phyloP scores from a whole-genome alignment of 2,329 filamentous ascomycete genomes.

The Colletotrichum shisoi region DNA sequence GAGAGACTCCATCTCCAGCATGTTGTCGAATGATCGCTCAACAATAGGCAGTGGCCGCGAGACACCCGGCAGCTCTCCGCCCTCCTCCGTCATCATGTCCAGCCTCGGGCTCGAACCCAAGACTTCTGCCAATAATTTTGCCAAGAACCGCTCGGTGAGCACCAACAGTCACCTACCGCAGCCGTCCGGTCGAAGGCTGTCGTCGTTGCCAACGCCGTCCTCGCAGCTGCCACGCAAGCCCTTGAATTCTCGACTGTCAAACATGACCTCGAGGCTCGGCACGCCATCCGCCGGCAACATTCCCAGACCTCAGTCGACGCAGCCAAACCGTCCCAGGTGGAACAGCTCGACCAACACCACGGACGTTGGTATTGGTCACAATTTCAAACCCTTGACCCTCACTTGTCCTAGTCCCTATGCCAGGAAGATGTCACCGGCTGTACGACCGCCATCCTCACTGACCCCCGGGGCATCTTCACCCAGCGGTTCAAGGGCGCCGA shows the following conservation, averaged over 20 bases:
- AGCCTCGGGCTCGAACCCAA: constrained; percentile 59
- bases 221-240: constrained; percentile 54
- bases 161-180: constrained; percentile 57
- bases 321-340: constrained; percentile 73
- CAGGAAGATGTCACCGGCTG: constrained; percentile 53
- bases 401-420: constrained; percentile 68
- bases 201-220: constrained; percentile 58
- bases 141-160: constrained; percentile 59
- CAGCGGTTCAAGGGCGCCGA: constrained; percentile 58
- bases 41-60: constrained; percentile 73
- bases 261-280: constrained; percentile 60
- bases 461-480: constrained; percentile 50
- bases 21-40: constrained; percentile 83
- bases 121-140: constrained; percentile 54
- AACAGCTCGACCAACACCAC: constrained; percentile 71
- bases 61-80: constrained; percentile 73
- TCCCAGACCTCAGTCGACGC: constrained; percentile 56
- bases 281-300: constrained; percentile 50
- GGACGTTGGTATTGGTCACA: constrained; percentile 71
- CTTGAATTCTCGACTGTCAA: constrained; percentile 56
- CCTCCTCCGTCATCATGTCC: constrained; percentile 69
- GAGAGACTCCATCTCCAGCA: constrained; percentile 90
- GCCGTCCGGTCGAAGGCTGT: constrained; percentile 56
- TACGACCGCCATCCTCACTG: constrained; percentile 54
- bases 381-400: constrained; percentile 69